Conservation (phyloP, 495 filamentous ascomycete genomes). For the Aspergillus olivimuriae region DNA sequence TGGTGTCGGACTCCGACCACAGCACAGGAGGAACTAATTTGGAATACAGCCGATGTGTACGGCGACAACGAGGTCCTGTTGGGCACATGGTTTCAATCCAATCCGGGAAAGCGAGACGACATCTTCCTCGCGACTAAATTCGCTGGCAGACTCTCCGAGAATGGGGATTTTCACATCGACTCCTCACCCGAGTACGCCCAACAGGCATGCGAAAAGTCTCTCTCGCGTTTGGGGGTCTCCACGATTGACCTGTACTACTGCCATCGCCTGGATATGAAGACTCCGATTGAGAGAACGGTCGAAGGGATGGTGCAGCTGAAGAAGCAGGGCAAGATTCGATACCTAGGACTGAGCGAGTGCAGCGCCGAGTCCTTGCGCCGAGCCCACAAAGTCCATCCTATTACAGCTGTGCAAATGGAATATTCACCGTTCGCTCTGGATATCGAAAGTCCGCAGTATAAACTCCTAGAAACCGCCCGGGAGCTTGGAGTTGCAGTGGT, state of each 20-base stretch:
- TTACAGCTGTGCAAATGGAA: conserved; percentile 61
- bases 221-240: conserved; percentile 45
- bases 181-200: conserved; percentile 49
- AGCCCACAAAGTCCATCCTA: conserved; percentile 52
- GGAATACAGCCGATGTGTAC: conserved; percentile 39
- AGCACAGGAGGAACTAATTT: neutral
- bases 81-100: conserved; percentile 46
- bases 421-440: conserved; percentile 54
- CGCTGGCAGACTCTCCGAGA: conserved; percentile 24
- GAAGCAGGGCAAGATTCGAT: conserved; percentile 50
- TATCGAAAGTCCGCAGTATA: conserved; percentile 45
- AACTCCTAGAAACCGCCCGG: conserved; percentile 48
- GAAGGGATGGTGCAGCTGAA: conserved; percentile 43
- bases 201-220: conserved; percentile 41
- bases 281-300: conserved; percentile 61
- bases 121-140: conserved; percentile 59
- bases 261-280: conserved; percentile 38
- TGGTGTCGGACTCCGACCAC: conserved; percentile 2
- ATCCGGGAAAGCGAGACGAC: conserved; percentile 46
- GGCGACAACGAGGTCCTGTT: conserved; percentile 38
- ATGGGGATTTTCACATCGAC: conserved; percentile 23
- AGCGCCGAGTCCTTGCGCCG: conserved; percentile 53
- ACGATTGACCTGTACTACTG: conserved; percentile 58
- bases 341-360: conserved; percentile 55
- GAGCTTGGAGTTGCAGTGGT: conserved; percentile 60